Evolutionary conservation across 2,329 filamentous ascomycete species (phyloP), one percentile per base, ranked within the genome.

Genomic region (Diaporthe citriasiana): DNA sequence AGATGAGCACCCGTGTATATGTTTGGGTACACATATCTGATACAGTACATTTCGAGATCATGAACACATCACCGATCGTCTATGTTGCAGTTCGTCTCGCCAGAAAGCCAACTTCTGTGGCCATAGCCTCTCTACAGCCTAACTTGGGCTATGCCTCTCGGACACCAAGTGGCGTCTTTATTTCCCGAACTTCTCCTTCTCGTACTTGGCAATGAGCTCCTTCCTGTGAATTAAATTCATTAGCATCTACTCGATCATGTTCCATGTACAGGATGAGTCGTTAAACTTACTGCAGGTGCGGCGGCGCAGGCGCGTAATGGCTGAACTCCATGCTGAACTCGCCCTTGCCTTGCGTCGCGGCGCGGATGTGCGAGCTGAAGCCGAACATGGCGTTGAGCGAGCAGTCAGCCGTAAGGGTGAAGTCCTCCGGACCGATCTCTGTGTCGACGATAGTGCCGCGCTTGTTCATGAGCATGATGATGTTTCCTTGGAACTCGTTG

Each of bases 271-370:
- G n/a, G 9, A 30, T 35, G 25, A 12, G 25, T n/a, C 38, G n/a
- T 9, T 51, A 19, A 7, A 10, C 92, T 82, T 92, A 94, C 93
- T 99, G 97, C 83, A 98, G 83, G 82, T 98, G 95, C 79, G 91
- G 91, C 65, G 95, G 93, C 74, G 97, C 95, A 69, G 95, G 89
- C 70, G 94, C 92, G 81, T 99, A 99, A 86, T 98, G 97, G 84
- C 94, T 97, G 81, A 99, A 99, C 85, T 99, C 97, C 97, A 99
- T 98, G 80, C 90, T 93, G 82, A 98, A 99, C 87, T 99, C 97
- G 80, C 97, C 97, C 89, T 99, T 99, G 76, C 97, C 97, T 86
- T 99, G 97, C 2, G 95, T 98, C 30, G 95, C 94, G 19, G 97
- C 97, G 79, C 97, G 91, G 78, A 99, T 85, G 84, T 98, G 94